Percentiles rank a stretch among this genome's conserved stretches.
Conservation (phyloP, 2,329 filamentous ascomycete species). For the Exophiala sp. region DNA sequence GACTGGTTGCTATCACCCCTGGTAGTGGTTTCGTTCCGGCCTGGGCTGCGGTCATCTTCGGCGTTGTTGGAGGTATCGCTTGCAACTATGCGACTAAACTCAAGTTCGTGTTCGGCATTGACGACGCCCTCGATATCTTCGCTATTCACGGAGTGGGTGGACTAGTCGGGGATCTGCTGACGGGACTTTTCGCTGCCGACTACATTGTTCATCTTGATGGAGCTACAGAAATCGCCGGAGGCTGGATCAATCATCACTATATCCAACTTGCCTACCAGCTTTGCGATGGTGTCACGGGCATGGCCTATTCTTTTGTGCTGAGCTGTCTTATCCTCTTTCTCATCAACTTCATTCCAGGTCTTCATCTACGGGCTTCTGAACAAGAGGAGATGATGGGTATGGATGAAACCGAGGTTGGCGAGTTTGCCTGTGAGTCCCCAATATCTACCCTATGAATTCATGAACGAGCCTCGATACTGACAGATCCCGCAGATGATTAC, state of each 20-base stretch:
- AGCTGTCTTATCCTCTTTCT: conserved; percentile 53
- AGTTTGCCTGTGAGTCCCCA: conserved; percentile 61
- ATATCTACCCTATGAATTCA: not conserved
- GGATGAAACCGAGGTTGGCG: conserved; percentile 80
- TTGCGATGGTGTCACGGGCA: conserved; percentile 55
- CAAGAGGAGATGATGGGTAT: conserved; percentile 55
- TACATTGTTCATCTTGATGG: conserved; percentile 53
- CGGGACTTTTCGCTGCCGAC: conserved; percentile 54
- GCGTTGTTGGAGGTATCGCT: conserved; percentile 48
- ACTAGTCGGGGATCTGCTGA: conserved; percentile 55
- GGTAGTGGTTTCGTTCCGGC: conserved; percentile 81
- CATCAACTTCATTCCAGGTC: conserved; percentile 57
- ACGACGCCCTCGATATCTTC: conserved; percentile 60
- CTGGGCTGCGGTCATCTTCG: conserved; percentile 55
- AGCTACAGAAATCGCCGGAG: conserved; percentile 54
- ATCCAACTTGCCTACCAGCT: conserved; percentile 57
- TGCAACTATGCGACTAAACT: conserved; percentile 49
- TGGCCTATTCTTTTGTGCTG: conserved; percentile 54
- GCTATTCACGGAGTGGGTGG: conserved; percentile 60
- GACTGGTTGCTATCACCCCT: conserved; percentile 82
- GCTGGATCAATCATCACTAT: conserved; percentile 52
- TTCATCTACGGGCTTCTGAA: conserved; percentile 54
- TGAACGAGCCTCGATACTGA: conserved; percentile 4
- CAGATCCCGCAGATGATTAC: conserved; percentile 66
- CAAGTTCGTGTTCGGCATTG: conserved; percentile 53